Evolutionary conservation across 345 rosid species (phyloP).

Genomic region (Salix caprea): DNA sequence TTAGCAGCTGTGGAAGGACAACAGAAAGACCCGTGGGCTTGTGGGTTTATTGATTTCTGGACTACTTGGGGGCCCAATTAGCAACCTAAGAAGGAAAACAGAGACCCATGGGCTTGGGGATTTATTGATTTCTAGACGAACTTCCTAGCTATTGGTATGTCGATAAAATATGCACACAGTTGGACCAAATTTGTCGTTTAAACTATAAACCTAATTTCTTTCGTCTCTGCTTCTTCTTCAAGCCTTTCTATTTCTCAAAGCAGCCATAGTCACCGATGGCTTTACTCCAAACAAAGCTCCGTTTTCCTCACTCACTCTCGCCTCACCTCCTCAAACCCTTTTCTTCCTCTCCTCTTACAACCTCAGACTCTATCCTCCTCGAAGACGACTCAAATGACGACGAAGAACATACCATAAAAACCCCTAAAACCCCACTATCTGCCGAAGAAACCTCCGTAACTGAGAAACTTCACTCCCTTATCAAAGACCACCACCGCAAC

Average conservation of each 20-base stretch:
- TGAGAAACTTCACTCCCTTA: conserved; percentile 54
- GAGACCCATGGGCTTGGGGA: too few relatives aligned
- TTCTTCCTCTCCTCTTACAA: conserved; percentile 12
- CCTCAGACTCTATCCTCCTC: conserved; percentile 12
- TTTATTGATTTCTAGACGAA: too few relatives aligned
- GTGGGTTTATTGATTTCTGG: too few relatives aligned
- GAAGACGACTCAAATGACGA: conserved; percentile 17
- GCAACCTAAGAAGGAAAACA: too few relatives aligned
- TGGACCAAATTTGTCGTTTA: too few relatives aligned
- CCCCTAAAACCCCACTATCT: conserved; percentile 23
- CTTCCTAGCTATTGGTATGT: too few relatives aligned
- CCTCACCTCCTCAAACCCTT: conserved; percentile 19
- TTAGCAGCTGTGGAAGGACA: too few relatives aligned
- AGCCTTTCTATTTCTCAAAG: not conserved
- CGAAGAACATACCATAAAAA: not conserved
- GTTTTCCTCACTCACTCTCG: conserved; percentile 15
- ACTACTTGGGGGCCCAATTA: too few relatives aligned
- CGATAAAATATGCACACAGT: too few relatives aligned
- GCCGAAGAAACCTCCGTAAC: conserved; percentile 47
- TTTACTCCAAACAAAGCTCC: conserved; percentile 28
- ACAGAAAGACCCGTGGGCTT: too few relatives aligned
- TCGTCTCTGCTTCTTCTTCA: not conserved
- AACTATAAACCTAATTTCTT: not conserved
- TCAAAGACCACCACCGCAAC: conserved; percentile 78
- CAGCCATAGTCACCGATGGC: conserved; percentile 29